Conservation (phyloP, 2,329 filamentous ascomycete genomes). For the Venturia pyrina region DNA sequence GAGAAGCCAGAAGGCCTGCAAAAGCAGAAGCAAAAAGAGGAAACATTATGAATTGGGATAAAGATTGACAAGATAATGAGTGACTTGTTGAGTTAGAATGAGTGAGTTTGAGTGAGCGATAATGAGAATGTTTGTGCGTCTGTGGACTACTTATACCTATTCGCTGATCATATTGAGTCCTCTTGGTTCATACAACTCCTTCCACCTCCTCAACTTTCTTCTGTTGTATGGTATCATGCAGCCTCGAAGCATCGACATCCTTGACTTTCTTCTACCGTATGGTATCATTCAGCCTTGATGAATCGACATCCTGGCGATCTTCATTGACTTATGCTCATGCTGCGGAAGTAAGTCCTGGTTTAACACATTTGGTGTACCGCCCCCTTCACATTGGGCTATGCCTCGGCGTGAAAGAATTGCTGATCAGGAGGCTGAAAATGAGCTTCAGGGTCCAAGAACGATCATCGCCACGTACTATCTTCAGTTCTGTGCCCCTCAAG, state of each 20-base stretch:
- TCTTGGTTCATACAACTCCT: background rate
- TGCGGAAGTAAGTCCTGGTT: background rate
- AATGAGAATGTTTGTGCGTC: background rate
- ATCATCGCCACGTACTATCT: background rate
- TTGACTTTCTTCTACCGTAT: background rate
- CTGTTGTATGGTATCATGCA: background rate
- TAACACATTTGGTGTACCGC: background rate
- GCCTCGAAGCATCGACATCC: background rate
- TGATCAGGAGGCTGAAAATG: background rate
- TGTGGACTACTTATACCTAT: background rate
- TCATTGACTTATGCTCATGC: background rate
- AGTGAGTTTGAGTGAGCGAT: background rate
- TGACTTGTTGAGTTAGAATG: background rate
- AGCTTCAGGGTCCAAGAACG: background rate
- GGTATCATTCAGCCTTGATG: background rate
- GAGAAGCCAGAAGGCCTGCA: slow-evolving; percentile 1
- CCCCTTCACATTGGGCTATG: background rate
- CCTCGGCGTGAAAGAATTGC: background rate
- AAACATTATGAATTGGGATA: background rate
- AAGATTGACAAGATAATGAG: background rate
- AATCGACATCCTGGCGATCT: background rate
- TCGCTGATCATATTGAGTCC: background rate
- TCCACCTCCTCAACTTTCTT: background rate
- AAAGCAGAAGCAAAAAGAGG: slow-evolving; percentile 3
- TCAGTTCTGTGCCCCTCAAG: no score